phyloP scores from a whole-genome alignment of 2,329 filamentous ascomycete genomes.

The Pseudocercospora fuligena region DNA sequence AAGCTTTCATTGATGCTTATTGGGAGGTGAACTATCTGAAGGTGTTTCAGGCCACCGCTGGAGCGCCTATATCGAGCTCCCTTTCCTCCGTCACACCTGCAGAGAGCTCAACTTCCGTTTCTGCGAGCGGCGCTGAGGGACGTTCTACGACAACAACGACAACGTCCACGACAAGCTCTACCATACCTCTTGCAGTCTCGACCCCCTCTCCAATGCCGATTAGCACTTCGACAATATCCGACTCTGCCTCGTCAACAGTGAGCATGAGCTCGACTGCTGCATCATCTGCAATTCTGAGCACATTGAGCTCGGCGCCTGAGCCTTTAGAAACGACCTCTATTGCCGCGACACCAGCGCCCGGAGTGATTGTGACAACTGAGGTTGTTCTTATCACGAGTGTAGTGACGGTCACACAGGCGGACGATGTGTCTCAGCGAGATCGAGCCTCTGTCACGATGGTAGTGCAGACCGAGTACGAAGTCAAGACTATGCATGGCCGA shows the following conservation, averaged over 20 bases:
- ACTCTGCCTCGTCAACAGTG: background rate
- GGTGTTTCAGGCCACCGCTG: constrained; percentile 39
- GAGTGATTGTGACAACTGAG: background rate
- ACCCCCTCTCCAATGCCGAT: background rate
- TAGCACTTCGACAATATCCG: background rate
- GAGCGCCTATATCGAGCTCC: constrained; percentile 17
- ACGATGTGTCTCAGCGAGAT: background rate
- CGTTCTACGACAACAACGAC: constrained; percentile 20
- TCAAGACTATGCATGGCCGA: background rate
- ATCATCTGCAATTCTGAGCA: background rate
- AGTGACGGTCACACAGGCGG: background rate
- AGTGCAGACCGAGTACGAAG: background rate
- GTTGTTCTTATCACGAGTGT: constrained; percentile 6
- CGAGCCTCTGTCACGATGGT: background rate
- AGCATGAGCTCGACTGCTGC: background rate
- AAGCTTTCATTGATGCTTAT: constrained; percentile 43
- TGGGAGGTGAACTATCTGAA: constrained; percentile 48
- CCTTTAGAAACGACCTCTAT: background rate
- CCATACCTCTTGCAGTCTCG: background rate
- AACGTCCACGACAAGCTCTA: constrained; percentile 13
- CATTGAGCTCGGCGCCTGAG: no score
- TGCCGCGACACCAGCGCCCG: background rate
- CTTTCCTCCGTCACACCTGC: constrained; percentile 27
- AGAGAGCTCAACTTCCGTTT: constrained; percentile 26
- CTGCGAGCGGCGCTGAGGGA: constrained; percentile 26